phyloP scores from a whole-genome alignment of 345 rosid species.

The Ceriops tagal region DNA sequence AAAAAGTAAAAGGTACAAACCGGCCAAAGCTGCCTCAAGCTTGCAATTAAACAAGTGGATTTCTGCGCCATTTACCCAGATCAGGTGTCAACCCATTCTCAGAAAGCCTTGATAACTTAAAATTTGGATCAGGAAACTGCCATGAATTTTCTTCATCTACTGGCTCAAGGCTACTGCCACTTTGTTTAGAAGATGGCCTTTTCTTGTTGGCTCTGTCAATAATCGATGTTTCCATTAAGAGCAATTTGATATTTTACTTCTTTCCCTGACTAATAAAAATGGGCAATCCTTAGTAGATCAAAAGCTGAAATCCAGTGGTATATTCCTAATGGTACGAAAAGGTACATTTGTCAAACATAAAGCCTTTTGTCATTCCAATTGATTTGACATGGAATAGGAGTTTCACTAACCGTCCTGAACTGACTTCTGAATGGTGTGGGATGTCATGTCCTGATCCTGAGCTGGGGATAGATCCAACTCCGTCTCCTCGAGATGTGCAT shows the following conservation, averaged over 20 bases:
- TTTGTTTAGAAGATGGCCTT: conserved; percentile 54
- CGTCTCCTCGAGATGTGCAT: conserved; percentile 44
- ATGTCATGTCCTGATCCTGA: conserved; percentile 60
- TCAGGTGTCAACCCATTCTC: conserved; percentile 51
- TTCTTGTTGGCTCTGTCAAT: conserved; percentile 50
- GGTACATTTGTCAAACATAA: not conserved
- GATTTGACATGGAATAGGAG: not conserved
- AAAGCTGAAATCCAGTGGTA: not conserved
- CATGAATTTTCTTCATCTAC: conserved; percentile 60
- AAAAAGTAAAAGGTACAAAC: not conserved
- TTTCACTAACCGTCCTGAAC: conserved; percentile 37
- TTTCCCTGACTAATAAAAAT: not conserved
- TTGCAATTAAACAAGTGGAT: not conserved
- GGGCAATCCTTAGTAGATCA: not conserved
- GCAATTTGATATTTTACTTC: not conserved
- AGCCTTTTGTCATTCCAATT: not conserved
- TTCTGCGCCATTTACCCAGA: conserved; percentile 38
- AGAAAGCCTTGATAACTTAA: conserved; percentile 44
- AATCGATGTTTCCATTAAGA: conserved; percentile 8
- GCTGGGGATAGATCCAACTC: conserved; percentile 57
- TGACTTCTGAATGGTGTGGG: conserved; percentile 29
- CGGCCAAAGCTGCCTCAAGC: conserved; percentile 1
- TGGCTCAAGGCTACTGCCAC: conserved; percentile 56
- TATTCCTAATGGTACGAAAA: too few relatives aligned
- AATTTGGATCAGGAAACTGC: conserved; percentile 41